Evolutionary conservation across 768 basidiomycete species (phyloP).

Genomic region (Agaricus subrufescens): DNA sequence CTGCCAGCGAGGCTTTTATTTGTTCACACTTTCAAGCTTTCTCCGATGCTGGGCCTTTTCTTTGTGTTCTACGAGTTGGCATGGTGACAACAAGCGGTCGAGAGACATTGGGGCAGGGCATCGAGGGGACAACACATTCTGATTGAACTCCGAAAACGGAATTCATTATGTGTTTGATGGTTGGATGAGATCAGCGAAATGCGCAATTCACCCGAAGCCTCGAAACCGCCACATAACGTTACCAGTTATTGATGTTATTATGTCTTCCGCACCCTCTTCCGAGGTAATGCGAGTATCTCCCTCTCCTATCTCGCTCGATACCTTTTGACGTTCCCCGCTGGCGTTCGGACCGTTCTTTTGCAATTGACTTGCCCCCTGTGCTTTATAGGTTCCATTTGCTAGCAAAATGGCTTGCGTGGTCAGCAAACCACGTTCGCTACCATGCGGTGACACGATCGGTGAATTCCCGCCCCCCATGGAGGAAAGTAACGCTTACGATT

Average conservation of each 20-base stretch:
- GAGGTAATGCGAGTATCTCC: not conserved
- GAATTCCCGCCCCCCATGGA: not conserved
- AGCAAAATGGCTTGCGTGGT: not conserved
- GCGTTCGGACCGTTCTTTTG: conserved; percentile 1
- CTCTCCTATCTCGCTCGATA: not conserved
- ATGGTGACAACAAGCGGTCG: not conserved
- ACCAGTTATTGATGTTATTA: not conserved
- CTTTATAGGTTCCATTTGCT: not conserved
- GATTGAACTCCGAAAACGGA: not conserved
- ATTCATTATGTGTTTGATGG: not conserved
- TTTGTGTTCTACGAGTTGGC: not conserved
- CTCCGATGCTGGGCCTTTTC: too few relatives aligned
- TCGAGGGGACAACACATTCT: not conserved
- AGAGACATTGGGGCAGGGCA: not conserved
- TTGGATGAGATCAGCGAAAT: not conserved
- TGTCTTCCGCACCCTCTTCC: not conserved
- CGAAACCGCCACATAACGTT: too few relatives aligned
- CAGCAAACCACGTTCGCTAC: not conserved
- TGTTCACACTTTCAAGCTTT: not conserved
- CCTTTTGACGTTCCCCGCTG: conserved; percentile 7
- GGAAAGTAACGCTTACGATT: not conserved
- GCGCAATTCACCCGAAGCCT: too few relatives aligned
- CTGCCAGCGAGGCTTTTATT: not conserved
- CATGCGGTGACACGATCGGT: not conserved
- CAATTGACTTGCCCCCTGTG: conserved; percentile 14